These are phyloP conservation scores for Oemleria cerasiformis DNA, from an alignment of 306 rosid genomes.

Conservation along the genomic window DNA sequence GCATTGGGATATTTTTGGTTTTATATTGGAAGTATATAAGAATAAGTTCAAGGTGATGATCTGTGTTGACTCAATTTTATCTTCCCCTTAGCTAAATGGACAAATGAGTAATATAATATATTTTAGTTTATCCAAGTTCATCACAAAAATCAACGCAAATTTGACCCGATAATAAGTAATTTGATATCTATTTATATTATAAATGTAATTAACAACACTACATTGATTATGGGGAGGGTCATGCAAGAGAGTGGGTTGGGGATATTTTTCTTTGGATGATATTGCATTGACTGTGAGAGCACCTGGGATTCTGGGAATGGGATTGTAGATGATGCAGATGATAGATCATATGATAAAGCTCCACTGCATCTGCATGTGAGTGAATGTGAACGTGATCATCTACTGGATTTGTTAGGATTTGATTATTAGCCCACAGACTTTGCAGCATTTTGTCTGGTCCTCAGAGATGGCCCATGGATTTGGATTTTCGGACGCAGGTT, in stretches of 20 bases:
- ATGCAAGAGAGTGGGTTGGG: background rate
- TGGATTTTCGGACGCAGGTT: constrained; percentile 11
- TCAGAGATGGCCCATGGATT: background rate
- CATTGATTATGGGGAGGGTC: background rate
- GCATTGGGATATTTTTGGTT: background rate
- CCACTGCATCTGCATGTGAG: background rate
- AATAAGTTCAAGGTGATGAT: background rate
- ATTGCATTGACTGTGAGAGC: background rate
- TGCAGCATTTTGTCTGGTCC: constrained; percentile 1
- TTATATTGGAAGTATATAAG: too few relatives aligned
- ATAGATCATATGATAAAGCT: background rate
- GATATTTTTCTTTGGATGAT: background rate
- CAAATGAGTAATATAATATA: background rate
- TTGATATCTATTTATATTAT: too few relatives aligned
- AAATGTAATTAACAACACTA: background rate
- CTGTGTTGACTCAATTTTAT: too few relatives aligned
- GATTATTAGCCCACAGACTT: constrained; percentile 7
- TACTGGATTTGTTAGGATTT: background rate
- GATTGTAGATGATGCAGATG: background rate
- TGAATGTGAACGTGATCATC: too few relatives aligned
- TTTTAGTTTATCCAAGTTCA: background rate
- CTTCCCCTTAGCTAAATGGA: too few relatives aligned
- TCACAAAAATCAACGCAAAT: background rate
- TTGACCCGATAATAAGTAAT: background rate
- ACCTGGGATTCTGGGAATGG: background rate